Evolutionary conservation across 2,329 filamentous ascomycete genomes (phyloP), one percentile per base, ranked within the genome.

Genomic region (Aspergillus caelatus): DNA sequence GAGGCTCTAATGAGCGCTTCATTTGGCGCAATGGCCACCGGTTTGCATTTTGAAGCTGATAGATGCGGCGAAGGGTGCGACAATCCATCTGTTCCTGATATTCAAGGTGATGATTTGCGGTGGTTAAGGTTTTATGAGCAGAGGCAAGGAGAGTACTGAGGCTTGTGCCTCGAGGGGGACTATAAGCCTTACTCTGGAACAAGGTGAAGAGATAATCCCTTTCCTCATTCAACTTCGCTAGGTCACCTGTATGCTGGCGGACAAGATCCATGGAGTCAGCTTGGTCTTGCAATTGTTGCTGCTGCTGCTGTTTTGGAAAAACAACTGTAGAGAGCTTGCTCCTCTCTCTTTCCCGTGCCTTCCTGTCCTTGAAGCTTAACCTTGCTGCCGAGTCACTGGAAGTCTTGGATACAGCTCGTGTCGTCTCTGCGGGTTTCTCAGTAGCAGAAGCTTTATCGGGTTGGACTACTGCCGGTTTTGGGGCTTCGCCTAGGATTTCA

Each of bases 1-100:
- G 84, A 5, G 94, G 94, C 77, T 99, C 95, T 1, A 89, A 85
- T 45, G 89, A 91, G 62, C 93, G 90, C 74, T 96, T 92, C 50
- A 94, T 88, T 73, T 99, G 95, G 58, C 94, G 87, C 54, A 99
- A 79, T 6, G 94, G 95, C 94, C 95, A 98, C 72, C 94, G 91
- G 70, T 96, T 93, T 36, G 90, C 88, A 72, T 94, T 93, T 73
- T 99, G 95, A 30, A 98, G 82, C 65, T 94, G 89, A 74, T 97
- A 97, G 2, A 99, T 93, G 16, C 93, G 85, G 61, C 93, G 89
- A 4, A 98, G 78, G 34, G 97, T 91, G 61, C 92, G 90, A 71
- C 92, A 95, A 58, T 96, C 92, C 76, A 96, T 93, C 62, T 91
- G 89, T 71, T 98, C 94, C 56, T 93, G 88, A 46, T 96, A 88